Evolutionary conservation across 352 stramenopile species (phyloP), one percentile per base, ranked within the genome.

Genomic region (Globisporangium uncinulatum): DNA sequence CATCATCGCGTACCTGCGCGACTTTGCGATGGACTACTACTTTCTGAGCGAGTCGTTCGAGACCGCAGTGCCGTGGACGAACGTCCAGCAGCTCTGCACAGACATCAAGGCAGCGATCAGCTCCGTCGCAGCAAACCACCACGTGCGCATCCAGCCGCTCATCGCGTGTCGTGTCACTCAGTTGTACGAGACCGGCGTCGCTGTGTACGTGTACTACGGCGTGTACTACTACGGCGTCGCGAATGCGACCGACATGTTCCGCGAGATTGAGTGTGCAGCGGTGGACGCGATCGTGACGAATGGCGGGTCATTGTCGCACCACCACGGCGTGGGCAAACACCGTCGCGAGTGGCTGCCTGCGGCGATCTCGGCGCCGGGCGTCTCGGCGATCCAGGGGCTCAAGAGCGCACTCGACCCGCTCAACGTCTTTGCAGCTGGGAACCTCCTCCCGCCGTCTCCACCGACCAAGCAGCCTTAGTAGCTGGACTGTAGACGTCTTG

Each of bases 141-240:
- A 76, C 42, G 74, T 97, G 36, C 75, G 81, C 20, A 81, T 89
- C 21, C 66, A 75, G 9, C 91, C 93, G 39, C 87, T 98, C 39
- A 85, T 98, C 54, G 89, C 86, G 3, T 96, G 88, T 61, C 85
- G 95, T 19, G 81, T 98, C 31, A 98, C 94, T 1, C 95, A 98
- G 69, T 77, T 98, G 13, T 98, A 98, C 66, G 90, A 96, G 46
- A 96, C 96, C 13, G 94, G 94, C 51, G 92, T 86, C 45, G 97
- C 88, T 45, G 76, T 98, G 29, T 98, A 98, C 66, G 97, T 98
- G 61, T 98, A 98, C 70, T 97, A 98, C 65, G 95, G 90, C 52
- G 96, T 98, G 62, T 96, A 96, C 62, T 91, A 92, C 70, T 88
- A 83, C 50, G 79, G 81, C 41, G 70, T 98, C 20, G 50, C 67